Base-by-base conservation (phyloP, 2,329 filamentous ascomycete genomes). In the Calonectria honghensis region DNA sequence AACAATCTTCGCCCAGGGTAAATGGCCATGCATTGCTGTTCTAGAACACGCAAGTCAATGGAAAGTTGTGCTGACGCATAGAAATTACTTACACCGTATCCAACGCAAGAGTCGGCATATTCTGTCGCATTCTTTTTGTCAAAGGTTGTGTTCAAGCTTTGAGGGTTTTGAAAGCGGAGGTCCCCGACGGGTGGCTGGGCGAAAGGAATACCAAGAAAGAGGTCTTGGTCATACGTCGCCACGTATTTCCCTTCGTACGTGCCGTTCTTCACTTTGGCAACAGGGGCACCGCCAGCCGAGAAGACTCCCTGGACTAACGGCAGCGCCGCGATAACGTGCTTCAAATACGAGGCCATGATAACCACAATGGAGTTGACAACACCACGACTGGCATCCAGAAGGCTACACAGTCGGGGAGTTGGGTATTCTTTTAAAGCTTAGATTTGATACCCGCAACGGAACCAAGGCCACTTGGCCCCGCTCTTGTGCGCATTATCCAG, bases 51-150 rank as follows among this genome's bases (percentile, higher is more conserved):
- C 31, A 54, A 9, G 29, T 4, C 1, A n/a, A 51, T n/a, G 5
- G 4, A 39, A 24, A 2, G 6, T 29, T 31, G 27, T 11, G 16
- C 16, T 7, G 18, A 9, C 9, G 14, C 35, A 14, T 7, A 41
- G 13, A 13, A 41, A 0, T 1, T 1, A 69, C 78, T 35, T 35
- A 80, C 78, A 37, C 78, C 78, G 61, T 80, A 80, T 11, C 78
- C 78, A 2, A 80, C 78, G n/a, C 78, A 80, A 54, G 78, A 80
- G 11, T 78, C 78, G 3, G 78, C 78, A 70, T 80, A 80, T 35
- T 80, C 71, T 4, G 76, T 80, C 0, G 77, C 78, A n/a, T 74
- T 77, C 5, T 64, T 75, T 2, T 71, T 70, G 0, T 75, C 48
- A 14, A 80, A 80, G 0, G 63, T 72, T 4, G 70, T 48, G 20